Conservation (phyloP, 23 red algal species). For the Gracilariopsis chorda region DNA sequence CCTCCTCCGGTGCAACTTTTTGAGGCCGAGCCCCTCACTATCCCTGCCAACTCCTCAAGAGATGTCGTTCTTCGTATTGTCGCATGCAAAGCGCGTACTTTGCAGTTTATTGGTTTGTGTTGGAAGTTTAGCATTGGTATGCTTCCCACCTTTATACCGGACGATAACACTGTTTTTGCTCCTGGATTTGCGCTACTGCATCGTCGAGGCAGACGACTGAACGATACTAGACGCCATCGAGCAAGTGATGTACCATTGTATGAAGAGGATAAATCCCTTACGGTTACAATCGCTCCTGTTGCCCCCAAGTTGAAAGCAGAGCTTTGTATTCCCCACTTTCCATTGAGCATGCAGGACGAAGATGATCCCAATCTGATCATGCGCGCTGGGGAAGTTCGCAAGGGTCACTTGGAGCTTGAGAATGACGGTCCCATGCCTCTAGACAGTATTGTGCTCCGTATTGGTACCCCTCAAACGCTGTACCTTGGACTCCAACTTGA, state of each 20-base stretch:
- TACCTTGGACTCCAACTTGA: conserved; percentile 22
- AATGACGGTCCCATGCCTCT: conserved; percentile 26
- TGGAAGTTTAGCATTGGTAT: conserved; percentile 53
- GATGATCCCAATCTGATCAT: background rate
- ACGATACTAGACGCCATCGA: conserved; percentile 45
- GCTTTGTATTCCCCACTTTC: background rate
- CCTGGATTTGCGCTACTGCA: conserved; percentile 52
- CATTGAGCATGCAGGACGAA: background rate
- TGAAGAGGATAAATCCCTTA: conserved; percentile 47
- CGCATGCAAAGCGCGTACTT: conserved; percentile 4
- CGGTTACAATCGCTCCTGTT: background rate
- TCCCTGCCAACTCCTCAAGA: background rate
- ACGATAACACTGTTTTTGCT: background rate
- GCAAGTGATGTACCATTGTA: conserved; percentile 63
- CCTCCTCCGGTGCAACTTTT: background rate
- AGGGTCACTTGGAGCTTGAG: conserved; percentile 12
- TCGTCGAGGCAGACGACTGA: conserved; percentile 46
- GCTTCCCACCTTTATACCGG: conserved; percentile 6
- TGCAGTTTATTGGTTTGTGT: conserved; percentile 34
- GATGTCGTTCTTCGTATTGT: conserved; percentile 6
- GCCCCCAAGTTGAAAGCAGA: conserved; percentile 15
- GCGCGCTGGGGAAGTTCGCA: conserved; percentile 45
- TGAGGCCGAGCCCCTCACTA: background rate
- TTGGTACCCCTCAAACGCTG: conserved; percentile 63
- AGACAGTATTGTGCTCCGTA: conserved; percentile 35